Evolutionary conservation across 225 moss, liverwort and hornwort species (phyloP), one percentile per base, ranked within the genome.

Genomic region (Pleurozium schreberi): DNA sequence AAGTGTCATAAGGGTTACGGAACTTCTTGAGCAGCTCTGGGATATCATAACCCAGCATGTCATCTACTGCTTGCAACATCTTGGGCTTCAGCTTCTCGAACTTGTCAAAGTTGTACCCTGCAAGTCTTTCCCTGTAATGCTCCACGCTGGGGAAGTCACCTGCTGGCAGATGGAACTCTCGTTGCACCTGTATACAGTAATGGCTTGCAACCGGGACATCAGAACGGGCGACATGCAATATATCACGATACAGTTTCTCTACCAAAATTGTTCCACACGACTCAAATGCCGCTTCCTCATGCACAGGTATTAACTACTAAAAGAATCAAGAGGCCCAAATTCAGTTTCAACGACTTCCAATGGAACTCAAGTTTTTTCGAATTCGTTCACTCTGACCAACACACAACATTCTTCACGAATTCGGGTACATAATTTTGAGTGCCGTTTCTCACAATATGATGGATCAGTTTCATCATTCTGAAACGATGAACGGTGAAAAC

Each of bases 21-120:
- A 98, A 98, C 87, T 96, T 98, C 88, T 95, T 97, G 82, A 98
- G 92, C 42, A 98, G 89, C 71, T 97, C 97, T 38, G 98, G 98
- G 75, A 98, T 98, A 85, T 97, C 98, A 87, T 96, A 97, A 83
- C 98, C 97, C 78, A 98, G 91, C 98, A 98, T 98, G 52, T 96
- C 94, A 90, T 98, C 98, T 18, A 98, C 96, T 82, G 95, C 92
- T 89, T 98, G 96, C 79, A 98, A 88, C 95, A 95, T 94, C 90
- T 96, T 97, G 16, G 98, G 92, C 84, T 96, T 97, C 92, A 98
- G 87, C 53, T 95, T 93, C 61, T 97, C 95, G 75, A 98, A 97
- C 87, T 97, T 98, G 90, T 98, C 98, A 5, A 98, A 94, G 79
- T 89, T 96, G 42, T 97, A 98, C 7, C 98, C 98, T 65, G 91